Evolutionary conservation across 2,329 filamentous ascomycete genomes (phyloP), one percentile per base, ranked within the genome.

Genomic region (Cladosporium sp.): DNA sequence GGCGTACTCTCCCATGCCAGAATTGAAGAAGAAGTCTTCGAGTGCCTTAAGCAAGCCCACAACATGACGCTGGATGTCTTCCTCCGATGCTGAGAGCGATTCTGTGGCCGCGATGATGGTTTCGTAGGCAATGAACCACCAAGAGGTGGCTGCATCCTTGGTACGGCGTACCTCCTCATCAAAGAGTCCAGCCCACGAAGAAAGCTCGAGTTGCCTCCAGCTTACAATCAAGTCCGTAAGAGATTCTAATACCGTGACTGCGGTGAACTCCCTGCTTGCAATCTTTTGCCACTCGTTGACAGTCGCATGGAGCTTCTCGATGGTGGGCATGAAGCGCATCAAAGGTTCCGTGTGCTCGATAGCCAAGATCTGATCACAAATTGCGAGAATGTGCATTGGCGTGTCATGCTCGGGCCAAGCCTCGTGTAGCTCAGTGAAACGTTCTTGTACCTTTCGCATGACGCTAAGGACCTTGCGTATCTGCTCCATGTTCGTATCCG

Each of bases 41-140:
- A 78, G 8, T 86, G 82, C 20, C 24, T 47, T 53, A 3, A 58
- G 22, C 1, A 53, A 17, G 9, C 56, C 56, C 10, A 53, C 39
- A 13, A 53, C 48, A n/a, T 58, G 56, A 17, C 44, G 49, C 19
- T 58, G 48, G 22, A 48, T 48, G 10, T 60, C 58, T n/a, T 58
- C 58, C 2, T 61, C 53, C 12, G 35, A 35, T 1, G 37, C 39
- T 4, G 56, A 45, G 10, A 61, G 32, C 7, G 22, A 37, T 5
- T 58, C 56, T 17, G 51, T 58, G 7, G 66, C 87, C 3, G 86
- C 87, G 64, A 99, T 82, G 40, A 96, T 84, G 4, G 88, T 90
- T 72, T 97, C 91, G 67, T 97, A 99, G 1, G 93, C 91, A 59
- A 97, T 82, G 66, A 97, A 99, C 87, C 92, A 99, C 94, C 94